Evolutionary conservation across 441 rosid species (phyloP).

Genomic region (Erysimum cheiri): DNA sequence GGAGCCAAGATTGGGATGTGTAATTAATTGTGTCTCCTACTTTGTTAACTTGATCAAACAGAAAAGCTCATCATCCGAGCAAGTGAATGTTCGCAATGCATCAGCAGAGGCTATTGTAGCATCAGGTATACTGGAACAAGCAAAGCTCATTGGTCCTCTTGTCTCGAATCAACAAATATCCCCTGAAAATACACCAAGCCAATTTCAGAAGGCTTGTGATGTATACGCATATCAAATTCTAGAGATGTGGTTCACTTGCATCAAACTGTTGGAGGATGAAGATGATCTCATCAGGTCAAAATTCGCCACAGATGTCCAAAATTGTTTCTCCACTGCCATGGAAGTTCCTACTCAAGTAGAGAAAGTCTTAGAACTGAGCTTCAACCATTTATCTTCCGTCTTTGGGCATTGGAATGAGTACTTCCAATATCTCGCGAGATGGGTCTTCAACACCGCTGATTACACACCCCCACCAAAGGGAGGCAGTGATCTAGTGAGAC

Average conservation of each 20-base stretch:
- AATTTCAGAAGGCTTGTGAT: slow-evolving; percentile 49
- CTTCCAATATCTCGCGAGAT: slow-evolving; percentile 62
- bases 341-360: slow-evolving; percentile 85
- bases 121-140: slow-evolving; percentile 87
- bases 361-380: slow-evolving; percentile 82
- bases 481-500: slow-evolving; percentile 77
- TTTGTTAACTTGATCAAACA: slow-evolving; percentile 66
- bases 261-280: slow-evolving; percentile 93
- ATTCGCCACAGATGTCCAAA: slow-evolving; percentile 72
- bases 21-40: slow-evolving; percentile 59
- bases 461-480: slow-evolving; percentile 47
- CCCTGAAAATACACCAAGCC: slow-evolving; percentile 42
- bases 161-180: slow-evolving; percentile 50
- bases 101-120: slow-evolving; percentile 87
- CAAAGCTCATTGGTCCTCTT: slow-evolving; percentile 63
- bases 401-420: slow-evolving; percentile 88
- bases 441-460: slow-evolving; percentile 64
- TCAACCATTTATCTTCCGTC: slow-evolving; percentile 65
- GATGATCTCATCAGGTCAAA: slow-evolving; percentile 81
- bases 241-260: slow-evolving; percentile 78
- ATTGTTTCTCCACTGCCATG: slow-evolving; percentile 54
- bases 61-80: slow-evolving; percentile 82
- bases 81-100: slow-evolving; percentile 80
- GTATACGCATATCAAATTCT: slow-evolving; percentile 66
- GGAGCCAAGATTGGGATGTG: slow-evolving; percentile 44